Evolutionary conservation across 495 filamentous ascomycete species (phyloP), one percentile per base, ranked within the genome.

Genomic region (Aspergillus homomorphus): DNA sequence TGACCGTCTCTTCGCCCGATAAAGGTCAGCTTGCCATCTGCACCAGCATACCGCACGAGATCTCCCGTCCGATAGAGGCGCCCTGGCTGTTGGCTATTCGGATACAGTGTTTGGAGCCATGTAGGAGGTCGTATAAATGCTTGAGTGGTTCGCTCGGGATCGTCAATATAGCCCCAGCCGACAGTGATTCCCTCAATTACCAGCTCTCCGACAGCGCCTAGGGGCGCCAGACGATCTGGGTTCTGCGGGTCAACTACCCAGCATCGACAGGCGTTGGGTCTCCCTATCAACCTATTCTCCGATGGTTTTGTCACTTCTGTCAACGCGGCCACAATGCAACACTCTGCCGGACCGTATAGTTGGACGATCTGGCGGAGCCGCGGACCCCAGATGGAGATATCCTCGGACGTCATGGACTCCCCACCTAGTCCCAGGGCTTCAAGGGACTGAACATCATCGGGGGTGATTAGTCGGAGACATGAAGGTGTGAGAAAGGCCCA

Each of bases 161-260:
- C 67, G 4, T 80, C 73, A 8, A 84, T 63, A 57, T 87, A 87
- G 0, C 78, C 79, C 0, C 71, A 62, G 0, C 74, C 77, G 0
- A 85, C 68, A 21, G 76, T 68, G 3, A 77, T 75, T 0, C 83
- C 83, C 67, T 83, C 81, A n/a, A 87, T 67, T 16, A 80, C 49
- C n/a, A 86, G 69, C 63, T 87, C 84, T 9, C 83, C 84, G 6
- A 79, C 66, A 8, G 63, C 54, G 3, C 83, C 82, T 24, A 86
- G 59, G 0, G 45, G 45, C 9, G 21, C 26, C 9, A 28, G 9
- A 4, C 9, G 26, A 9, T 28, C 26, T 3, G 26, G 26, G 3
- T 9, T 3, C 3, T 28, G 26, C 3, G 26, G 26, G 26, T 28
- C 9, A 3, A 28, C 26, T 4, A 28, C 26, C 26, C 26, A 28